Percentiles rank a stretch among this genome's conserved stretches.
Evolutionary conservation across 2,329 filamentous ascomycete genomes (phyloP).

Genomic region (Teratosphaeria pseudoeucalypti): DNA sequence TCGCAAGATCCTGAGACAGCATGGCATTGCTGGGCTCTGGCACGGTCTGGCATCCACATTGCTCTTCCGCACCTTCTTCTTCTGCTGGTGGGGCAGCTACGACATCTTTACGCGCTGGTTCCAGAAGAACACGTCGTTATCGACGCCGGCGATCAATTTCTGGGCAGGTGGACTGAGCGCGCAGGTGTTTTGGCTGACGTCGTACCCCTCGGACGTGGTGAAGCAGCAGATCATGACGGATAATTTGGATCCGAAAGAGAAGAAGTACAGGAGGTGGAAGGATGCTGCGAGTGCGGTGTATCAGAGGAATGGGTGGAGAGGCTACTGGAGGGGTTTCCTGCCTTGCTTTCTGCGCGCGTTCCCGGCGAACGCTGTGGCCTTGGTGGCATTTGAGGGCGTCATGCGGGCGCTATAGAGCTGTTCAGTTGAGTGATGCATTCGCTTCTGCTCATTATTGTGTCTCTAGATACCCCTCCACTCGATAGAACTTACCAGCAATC

Average conservation of each 20-base stretch:
- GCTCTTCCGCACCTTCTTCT: conserved; percentile 86
- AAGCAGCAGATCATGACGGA: conserved; percentile 98
- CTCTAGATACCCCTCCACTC: not conserved
- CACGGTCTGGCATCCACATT: conserved; percentile 77
- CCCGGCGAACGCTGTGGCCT: conserved; percentile 86
- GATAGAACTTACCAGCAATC: not conserved
- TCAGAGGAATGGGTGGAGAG: conserved; percentile 61
- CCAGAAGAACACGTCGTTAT: conserved; percentile 55
- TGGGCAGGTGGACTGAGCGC: conserved; percentile 92
- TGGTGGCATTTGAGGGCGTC: conserved; percentile 86
- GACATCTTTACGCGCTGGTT: conserved; percentile 67
- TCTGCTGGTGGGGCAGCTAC: conserved; percentile 97
- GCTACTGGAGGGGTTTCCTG: conserved; percentile 85
- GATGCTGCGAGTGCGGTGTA: conserved; percentile 71
- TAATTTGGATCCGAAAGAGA: conserved; percentile 61
- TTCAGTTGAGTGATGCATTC: not conserved
- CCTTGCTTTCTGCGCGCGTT: conserved; percentile 92
- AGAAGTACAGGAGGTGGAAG: conserved; percentile 64
- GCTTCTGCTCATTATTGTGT: not conserved
- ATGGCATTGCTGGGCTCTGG: conserved; percentile 74
- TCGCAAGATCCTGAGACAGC: conserved; percentile 51
- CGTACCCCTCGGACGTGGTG: conserved; percentile 75
- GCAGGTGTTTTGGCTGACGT: conserved; percentile 88
- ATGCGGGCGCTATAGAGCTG: conserved; percentile 12
- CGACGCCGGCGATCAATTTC: conserved; percentile 79